Evolutionary conservation across 2,329 filamentous ascomycete species (phyloP), one percentile per base, ranked within the genome.

Genomic region (Cryphonectria nitschkei): DNA sequence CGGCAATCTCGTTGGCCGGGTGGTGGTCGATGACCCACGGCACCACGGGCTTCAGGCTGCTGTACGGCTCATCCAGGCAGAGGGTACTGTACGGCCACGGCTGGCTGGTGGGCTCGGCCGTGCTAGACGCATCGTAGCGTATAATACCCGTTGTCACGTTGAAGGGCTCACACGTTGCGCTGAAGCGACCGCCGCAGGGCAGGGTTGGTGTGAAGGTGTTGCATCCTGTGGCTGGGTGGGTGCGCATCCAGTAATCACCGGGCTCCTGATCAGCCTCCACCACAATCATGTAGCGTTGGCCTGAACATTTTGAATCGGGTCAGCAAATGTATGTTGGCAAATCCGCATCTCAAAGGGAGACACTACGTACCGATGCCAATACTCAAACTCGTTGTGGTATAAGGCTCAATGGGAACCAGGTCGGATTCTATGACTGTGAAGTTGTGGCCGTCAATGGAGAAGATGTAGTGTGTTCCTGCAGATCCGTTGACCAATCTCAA

Each of bases 341-440:
- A 50, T 7, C 2, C 7, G 46, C 19, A 1, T 0, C 26, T 43
- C 2, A 4, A 5, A 1, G 7, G 7, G 3, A 14, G 16, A 43
- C 1, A 8, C 13, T 5, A 37, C 68, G 26, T 61, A 62, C 68
- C 71, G 7, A 73, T 67, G 14, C 62, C 71, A 7, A 73, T 69
- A n/a, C 50, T 71, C 32, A 73, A 86, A 2, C 61, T 60, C 8
- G 66, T 69, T 2, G 71, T 71, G 11, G 43, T 63, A 29, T 73
- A 73, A 1, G 86, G 86, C 67, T 80, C 74, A 68, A 85, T 76
- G 0, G 82, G 79, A 2, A 85, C 82, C 52, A 84, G 82, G 72
- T 86, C 85, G 65, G 79, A 81, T 9, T 82, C 79, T 62, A 86
- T 82, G 29, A 86, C 82, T 0, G 79, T 83, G 68, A 86, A 74